A percentile compares a stretch with the other conserved stretches of the same genome.
phyloP scores from a whole-genome alignment of 805 yeast species.

The Ogataea siamensis region DNA sequence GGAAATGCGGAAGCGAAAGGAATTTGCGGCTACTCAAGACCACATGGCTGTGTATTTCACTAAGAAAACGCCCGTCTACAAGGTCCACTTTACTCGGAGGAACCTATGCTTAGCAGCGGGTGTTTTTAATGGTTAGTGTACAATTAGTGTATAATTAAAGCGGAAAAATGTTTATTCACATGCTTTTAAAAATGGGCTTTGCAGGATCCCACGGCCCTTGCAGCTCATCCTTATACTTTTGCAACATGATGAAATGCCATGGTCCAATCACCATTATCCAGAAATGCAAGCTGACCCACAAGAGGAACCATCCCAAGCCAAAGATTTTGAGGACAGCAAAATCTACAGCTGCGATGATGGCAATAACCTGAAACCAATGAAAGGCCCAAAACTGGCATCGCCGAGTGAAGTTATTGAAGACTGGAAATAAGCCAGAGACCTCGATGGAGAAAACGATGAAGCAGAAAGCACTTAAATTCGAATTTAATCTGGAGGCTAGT shows the following conservation, averaged over 20 bases:
- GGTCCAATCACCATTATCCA: conserved; percentile 60
- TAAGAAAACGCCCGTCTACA: conserved; percentile 89
- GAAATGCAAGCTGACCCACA: conserved; percentile 52
- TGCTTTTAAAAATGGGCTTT: conserved; percentile 54
- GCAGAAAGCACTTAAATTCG: conserved; percentile 77
- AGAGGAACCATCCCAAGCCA: conserved; percentile 39
- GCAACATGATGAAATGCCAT: conserved; percentile 64
- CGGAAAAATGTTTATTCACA: conserved; percentile 8
- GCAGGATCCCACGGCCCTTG: conserved; percentile 96
- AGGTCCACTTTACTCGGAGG: conserved; percentile 86
- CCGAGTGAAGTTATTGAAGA: conserved; percentile 61
- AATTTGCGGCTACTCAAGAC: conserved; percentile 79
- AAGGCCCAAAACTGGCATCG: conserved; percentile 33
- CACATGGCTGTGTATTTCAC: conserved; percentile 93
- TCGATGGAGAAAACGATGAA: conserved; percentile 75
- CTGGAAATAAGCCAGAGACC: conserved; percentile 69
- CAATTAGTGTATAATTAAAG: conserved; percentile 11
- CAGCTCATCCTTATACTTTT: conserved; percentile 76
- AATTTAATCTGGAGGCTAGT: conserved; percentile 77
- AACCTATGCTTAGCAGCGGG: conserved; percentile 94
- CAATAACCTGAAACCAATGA: conserved; percentile 33
- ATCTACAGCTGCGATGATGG: conserved; percentile 33
- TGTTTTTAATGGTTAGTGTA: conserved; percentile 54
- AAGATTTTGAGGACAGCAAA: conserved; percentile 36
- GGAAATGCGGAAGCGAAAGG: conserved; percentile 57